phyloP scores from a whole-genome alignment of 1,284 basidiomycete species.

The Neonothopanus nambi region DNA sequence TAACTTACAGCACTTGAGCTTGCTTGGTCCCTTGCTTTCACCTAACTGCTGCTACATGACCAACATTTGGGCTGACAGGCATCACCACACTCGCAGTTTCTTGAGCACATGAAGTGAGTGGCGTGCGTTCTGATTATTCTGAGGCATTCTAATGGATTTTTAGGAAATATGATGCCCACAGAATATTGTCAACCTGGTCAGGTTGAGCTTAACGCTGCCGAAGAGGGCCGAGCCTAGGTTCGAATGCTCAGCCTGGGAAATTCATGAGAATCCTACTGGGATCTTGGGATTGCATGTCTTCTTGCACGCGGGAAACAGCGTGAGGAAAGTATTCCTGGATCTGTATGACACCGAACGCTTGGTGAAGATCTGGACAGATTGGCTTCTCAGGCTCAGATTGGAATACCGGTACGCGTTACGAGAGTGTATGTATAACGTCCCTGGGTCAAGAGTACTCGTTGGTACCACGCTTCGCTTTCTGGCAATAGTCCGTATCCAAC shows the following conservation, averaged over 20 bases:
- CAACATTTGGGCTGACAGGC: no score
- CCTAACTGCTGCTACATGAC: no score
- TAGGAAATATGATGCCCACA: no score
- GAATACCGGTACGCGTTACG: conserved; percentile 3
- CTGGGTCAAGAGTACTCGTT: conserved; percentile 9
- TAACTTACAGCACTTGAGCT: no score
- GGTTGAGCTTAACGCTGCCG: no score
- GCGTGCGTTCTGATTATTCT: no score
- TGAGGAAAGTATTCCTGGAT: neutral
- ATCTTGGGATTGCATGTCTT: conserved; percentile 7
- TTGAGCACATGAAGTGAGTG: no score
- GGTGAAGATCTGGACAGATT: neutral
- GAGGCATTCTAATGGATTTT: no score
- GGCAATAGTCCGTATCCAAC: conserved; percentile 4
- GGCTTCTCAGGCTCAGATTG: conserved; percentile 4
- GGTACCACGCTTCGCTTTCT: conserved; percentile 13
- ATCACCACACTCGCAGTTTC: no score
- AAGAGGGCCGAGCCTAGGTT: neutral
- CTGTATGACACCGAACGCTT: neutral
- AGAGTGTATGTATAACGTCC: neutral
- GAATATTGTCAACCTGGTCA: no score
- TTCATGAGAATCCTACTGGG: neutral
- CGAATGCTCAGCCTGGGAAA: neutral
- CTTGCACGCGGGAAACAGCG: conserved; percentile 11
- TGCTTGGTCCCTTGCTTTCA: no score